Evolutionary conservation across 2,329 filamentous ascomycete species (phyloP), one percentile per base, ranked within the genome.

Genomic region (Biscogniauxia marginata): DNA sequence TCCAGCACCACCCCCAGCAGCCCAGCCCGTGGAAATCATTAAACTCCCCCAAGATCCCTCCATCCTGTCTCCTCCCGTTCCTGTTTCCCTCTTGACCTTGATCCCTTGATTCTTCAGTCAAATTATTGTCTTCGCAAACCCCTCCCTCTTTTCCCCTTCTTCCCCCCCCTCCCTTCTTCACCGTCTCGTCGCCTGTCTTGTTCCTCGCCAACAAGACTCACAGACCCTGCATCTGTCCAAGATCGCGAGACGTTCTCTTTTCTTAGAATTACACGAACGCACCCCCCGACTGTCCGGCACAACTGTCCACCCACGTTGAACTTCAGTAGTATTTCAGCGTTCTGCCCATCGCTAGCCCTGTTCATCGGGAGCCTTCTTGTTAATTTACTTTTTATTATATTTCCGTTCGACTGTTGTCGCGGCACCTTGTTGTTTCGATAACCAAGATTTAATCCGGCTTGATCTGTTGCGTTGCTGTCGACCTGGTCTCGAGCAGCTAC

Each of bases 401-500:
- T 39, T 39, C 11, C 13, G 30, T 65, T 63, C 59, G 68, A 65
- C 62, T 68, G 63, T 70, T 66, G 62, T 70, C 66, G 65, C 63
- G 65, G 63, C 55, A 56, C 58, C 55, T 67, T 62, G 67, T 74
- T 70, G 74, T 77, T 77, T 74, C 73, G 66, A 71, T 74, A 72
- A 65, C 72, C 71, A 68, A 70, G 50, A 64, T 73, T 73, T 75
- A 74, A 75, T 77, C 63, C 63, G 56, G 66, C 69, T 71, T 68
- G 67, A 65, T 65, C 70, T 68, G 67, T 72, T 70, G 67, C 69
- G 69, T 69, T 63, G 9, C 21, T 11, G 9, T 43, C 30, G 19
- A 18, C 21, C 25, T 57, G 54, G 48, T 52, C 50, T 61, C 49
- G 58, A 55, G 54, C 54, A 59, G 58, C 58, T 57, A 57, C 56